Conservation (phyloP, 176 grass and related monocot species). For the Oryza rufipogon region DNA sequence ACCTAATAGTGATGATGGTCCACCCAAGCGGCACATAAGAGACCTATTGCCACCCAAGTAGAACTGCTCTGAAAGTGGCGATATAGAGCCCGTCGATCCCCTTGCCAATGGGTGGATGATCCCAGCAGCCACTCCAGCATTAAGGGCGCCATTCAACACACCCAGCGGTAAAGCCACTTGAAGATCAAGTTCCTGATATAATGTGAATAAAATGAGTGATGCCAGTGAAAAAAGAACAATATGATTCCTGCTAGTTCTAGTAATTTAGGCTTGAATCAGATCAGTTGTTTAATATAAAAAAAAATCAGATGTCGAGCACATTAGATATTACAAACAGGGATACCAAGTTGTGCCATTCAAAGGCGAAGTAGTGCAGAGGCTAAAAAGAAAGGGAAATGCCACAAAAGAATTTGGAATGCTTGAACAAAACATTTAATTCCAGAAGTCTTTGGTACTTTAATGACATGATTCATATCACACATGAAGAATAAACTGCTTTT, state of each 20-base stretch:
- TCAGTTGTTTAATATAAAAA: constrained; percentile 11
- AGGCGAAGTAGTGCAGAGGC: not conserved
- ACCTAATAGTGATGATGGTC: constrained; percentile 68
- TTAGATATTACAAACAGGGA: constrained; percentile 37
- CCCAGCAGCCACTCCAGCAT: constrained; percentile 72
- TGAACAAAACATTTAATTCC: not conserved
- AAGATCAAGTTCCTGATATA: constrained; percentile 91
- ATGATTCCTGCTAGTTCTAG: not conserved
- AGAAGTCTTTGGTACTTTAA: not conserved
- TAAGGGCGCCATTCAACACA: constrained; percentile 75
- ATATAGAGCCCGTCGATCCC: constrained; percentile 48
- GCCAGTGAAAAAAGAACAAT: not conserved
- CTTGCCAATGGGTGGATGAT: constrained; percentile 58
- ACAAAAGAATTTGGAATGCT: not conserved
- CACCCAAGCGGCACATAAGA: constrained; percentile 67
- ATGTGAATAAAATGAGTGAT: not conserved
- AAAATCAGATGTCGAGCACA: not conserved
- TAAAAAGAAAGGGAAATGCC: not conserved
- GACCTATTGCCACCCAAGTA: constrained; percentile 77
- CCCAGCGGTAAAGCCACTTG: constrained; percentile 75
- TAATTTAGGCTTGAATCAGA: constrained; percentile 24
- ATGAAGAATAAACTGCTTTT: not conserved
- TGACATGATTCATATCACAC: not conserved
- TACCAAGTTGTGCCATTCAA: not conserved
- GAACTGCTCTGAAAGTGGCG: constrained; percentile 69